Conservation (phyloP, 441 rosid species). For the Cnidoscolus chayamansa region DNA sequence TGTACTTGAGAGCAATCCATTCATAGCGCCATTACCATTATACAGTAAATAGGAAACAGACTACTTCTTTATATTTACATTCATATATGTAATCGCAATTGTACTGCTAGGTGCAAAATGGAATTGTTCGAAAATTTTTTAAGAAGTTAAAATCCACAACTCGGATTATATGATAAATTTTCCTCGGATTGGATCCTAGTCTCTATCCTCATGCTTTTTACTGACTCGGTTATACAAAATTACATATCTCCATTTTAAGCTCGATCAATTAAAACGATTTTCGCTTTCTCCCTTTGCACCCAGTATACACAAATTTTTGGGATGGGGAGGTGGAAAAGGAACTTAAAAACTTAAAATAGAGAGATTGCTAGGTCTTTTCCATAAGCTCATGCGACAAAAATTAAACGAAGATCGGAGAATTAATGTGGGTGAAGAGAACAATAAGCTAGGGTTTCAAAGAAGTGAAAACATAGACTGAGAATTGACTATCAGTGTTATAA, state of each 20-base stretch:
- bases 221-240: no score
- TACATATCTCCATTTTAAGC: no score
- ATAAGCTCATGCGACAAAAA: background rate
- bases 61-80: no score
- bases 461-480: background rate
- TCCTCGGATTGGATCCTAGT: background rate
- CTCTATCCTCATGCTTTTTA: background rate
- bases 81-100: no score
- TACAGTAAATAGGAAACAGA: no score
- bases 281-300: background rate
- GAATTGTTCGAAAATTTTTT: no score
- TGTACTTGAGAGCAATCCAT: no score
- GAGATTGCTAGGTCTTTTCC: background rate
- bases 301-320: background rate
- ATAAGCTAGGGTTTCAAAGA: conserved; percentile 11
- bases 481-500: background rate
- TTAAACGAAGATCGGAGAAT: background rate
- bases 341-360: background rate
- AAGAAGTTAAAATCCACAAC: no score
- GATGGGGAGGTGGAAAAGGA: background rate
- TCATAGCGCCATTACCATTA: no score
- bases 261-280: no score
- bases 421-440: background rate
- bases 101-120: no score
- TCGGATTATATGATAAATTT: background rate